Base-by-base conservation (phyloP, 192 early-diverging fungal genomes). In the Lobosporangium transversale region DNA sequence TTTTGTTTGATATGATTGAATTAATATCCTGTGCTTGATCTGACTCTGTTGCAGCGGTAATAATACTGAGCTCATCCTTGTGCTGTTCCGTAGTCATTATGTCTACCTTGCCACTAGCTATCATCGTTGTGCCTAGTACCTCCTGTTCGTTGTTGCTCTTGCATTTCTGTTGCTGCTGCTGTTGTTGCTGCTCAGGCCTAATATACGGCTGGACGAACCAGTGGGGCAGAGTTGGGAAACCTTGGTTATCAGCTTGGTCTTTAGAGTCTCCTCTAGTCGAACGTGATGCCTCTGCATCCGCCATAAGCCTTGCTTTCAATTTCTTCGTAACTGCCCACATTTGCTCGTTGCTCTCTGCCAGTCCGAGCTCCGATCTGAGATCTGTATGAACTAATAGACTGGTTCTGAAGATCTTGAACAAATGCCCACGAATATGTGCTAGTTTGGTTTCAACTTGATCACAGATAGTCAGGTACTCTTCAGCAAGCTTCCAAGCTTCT, bases 391-490 rank as follows among this genome's bases (percentile, higher is more conserved):
- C 73, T 4, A 85, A 75, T 36, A 98, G 79, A 59, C 91, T 90
- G 29, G 85, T 82, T 26, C 86, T 81, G 78, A 96, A 94, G 31
- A 99, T 81, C 70, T 97, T 98, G 79, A 99, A 99, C 68, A 99
- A 58, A 70, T 99, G 97, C 4, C 85, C 95, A 18, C 94, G 89
- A 24, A 93, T 92, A 70, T 81, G 84, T 15, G 83, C 56, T 21
- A 86, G 43, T n/a, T 82, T 84, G 2, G 94, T 93, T 21, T 82
- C 90, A 64, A 80, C 56, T 4, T 66, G 62, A n/a, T 81, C 76
- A 66, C 92, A 94, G 50, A 99, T 97, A 5, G 90, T 84, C 52
- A 98, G 52, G 67, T 98, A 99, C 83, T 96, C 96, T 26, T 90
- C 80, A 11, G 94, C 94, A 56, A 98, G 73, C 48, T 90, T 85